Conservation (phyloP, 2,329 filamentous ascomycete genomes). For the Phyllosticta citrichinensis region DNA sequence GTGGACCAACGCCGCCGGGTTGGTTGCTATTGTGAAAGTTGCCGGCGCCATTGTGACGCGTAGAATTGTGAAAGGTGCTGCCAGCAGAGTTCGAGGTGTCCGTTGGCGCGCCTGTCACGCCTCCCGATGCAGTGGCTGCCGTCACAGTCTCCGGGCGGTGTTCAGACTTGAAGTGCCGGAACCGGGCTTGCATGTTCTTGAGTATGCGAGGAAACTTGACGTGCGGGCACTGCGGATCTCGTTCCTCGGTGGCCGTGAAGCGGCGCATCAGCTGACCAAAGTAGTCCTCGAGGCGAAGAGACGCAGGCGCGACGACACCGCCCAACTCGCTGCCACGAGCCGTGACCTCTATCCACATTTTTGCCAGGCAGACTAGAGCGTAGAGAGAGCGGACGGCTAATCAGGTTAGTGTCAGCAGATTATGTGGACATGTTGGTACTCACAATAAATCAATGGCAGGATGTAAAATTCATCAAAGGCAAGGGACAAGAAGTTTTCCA, state of each 20-base stretch:
- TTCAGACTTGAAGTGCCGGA: constrained; percentile 26
- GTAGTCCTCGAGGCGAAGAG: constrained; percentile 37
- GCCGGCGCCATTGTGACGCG: constrained; percentile 24
- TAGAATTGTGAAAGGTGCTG: constrained; percentile 6
- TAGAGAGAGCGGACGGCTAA: constrained; percentile 45
- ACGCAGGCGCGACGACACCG: constrained; percentile 38
- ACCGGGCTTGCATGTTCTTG: constrained; percentile 16
- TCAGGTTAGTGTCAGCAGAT: constrained; percentile 10
- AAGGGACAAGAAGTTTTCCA: constrained; percentile 40
- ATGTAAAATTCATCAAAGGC: constrained; percentile 34
- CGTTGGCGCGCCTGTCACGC: background rate
- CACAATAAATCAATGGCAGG: constrained; percentile 37
- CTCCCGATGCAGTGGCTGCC: background rate
- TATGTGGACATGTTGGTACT: constrained; percentile 15
- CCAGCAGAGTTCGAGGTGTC: constrained; percentile 10
- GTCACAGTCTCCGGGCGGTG: constrained; percentile 29
- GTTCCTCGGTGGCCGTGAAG: constrained; percentile 34
- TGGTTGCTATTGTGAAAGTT: background rate
- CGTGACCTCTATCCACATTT: constrained; percentile 47
- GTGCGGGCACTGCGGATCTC: constrained; percentile 33
- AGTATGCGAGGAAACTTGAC: constrained; percentile 40
- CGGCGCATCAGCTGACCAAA: constrained; percentile 37
- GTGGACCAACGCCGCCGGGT: background rate
- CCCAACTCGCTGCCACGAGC: constrained; percentile 37
- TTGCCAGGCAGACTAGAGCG: constrained; percentile 48